These are phyloP conservation scores for Yarrowia galli DNA, from an alignment of 1,139 yeast species.

Conservation along the genomic window DNA sequence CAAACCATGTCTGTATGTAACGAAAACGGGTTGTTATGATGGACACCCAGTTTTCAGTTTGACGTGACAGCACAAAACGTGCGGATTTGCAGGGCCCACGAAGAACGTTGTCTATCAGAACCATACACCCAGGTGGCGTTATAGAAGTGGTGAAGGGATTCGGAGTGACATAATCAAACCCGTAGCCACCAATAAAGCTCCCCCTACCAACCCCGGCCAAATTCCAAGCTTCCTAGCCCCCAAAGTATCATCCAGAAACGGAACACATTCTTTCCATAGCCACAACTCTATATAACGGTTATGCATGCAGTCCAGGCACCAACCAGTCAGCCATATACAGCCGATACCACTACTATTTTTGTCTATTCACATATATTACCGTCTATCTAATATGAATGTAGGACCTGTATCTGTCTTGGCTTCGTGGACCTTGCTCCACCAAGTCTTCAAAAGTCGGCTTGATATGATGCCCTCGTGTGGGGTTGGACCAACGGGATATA, in stretches of 20 bases:
- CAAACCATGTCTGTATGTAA: background rate
- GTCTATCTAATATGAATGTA: constrained; percentile 41
- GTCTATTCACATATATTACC: background rate
- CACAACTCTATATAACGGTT: constrained; percentile 8
- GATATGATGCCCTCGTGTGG: constrained; percentile 35
- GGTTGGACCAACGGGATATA: constrained; percentile 32
- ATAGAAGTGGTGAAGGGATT: no score
- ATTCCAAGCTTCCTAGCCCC: background rate
- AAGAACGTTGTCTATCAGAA: background rate
- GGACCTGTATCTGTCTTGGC: constrained; percentile 48
- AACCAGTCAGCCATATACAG: background rate
- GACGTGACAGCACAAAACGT: constrained; percentile 15
- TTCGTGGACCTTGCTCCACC: constrained; percentile 41
- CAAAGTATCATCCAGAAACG: background rate
- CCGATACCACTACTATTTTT: no score
- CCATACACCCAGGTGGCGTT: background rate
- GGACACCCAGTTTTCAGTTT: constrained; percentile 13
- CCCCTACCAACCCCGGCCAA: background rate
- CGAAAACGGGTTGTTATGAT: background rate
- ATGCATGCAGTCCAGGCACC: constrained; percentile 18
- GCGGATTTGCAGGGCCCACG: constrained; percentile 2
- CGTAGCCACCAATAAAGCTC: background rate
- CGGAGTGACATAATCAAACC: background rate
- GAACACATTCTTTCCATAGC: constrained; percentile 7
- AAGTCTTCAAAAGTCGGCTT: constrained; percentile 44